Evolutionary conservation across 352 stramenopile genomes (phyloP).

Genomic region (Phytophthora megakarya): DNA sequence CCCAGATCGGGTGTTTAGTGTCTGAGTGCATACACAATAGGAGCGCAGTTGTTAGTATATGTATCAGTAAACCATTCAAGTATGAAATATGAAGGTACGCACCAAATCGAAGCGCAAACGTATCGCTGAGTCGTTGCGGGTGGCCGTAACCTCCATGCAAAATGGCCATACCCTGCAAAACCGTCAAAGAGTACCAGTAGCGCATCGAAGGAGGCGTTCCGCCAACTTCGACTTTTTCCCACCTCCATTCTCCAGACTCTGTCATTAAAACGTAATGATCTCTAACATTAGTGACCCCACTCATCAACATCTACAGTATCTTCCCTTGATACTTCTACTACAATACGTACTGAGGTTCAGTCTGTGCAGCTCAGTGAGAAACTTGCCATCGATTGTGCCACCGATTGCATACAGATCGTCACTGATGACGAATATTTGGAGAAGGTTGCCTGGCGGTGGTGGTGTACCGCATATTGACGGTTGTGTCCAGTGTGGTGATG

Average conservation of each 20-base stretch:
- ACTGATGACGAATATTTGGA: conserved; percentile 58
- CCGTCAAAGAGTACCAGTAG: conserved; percentile 63
- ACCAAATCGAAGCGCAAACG: conserved; percentile 64
- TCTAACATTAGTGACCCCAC: background rate
- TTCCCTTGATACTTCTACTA: background rate
- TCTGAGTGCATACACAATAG: conserved; percentile 31
- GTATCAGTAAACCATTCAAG: too few species aligned
- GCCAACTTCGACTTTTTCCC: conserved; percentile 50
- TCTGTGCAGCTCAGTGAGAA: conserved; percentile 57
- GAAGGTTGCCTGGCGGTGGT: conserved; percentile 46
- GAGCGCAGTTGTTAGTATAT: background rate
- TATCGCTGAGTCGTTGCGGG: conserved; percentile 51
- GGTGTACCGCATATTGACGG: conserved; percentile 40
- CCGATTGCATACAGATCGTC: conserved; percentile 61
- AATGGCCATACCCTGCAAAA: conserved; percentile 49
- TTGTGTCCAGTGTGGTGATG: conserved; percentile 39
- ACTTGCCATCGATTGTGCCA: conserved; percentile 63
- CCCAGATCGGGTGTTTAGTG: conserved; percentile 47
- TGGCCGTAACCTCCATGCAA: conserved; percentile 67
- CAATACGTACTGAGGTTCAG: conserved; percentile 53
- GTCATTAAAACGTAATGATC: background rate
- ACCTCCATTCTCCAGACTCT: conserved; percentile 54
- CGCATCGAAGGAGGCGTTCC: conserved; percentile 59
- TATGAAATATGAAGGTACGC: too few species aligned
- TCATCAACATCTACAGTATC: background rate